Percentiles rank a stretch among this genome's conserved stretches.
Conservation (phyloP, 2,329 filamentous ascomycete genomes). For the Trichothecium sympodiale region DNA sequence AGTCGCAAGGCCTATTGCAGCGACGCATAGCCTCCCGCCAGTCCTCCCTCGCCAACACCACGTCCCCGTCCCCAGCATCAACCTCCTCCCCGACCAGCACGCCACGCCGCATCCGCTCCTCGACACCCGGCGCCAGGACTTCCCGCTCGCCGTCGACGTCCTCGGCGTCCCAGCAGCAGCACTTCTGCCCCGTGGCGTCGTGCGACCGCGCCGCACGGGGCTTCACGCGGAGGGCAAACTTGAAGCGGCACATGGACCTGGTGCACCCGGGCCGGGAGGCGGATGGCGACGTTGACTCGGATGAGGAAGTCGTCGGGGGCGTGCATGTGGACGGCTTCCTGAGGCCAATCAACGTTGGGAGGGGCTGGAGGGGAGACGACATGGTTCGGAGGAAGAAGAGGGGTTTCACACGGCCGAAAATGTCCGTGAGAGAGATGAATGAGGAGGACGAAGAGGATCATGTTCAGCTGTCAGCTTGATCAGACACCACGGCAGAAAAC, state of each 20-base stretch:
- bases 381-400: constrained; percentile 15
- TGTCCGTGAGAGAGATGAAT: too few relatives aligned
- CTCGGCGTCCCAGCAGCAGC: constrained; percentile 12
- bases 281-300: constrained; percentile 23
- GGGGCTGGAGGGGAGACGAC: constrained; percentile 35
- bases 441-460: too few relatives aligned
- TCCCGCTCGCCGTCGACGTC: constrained; percentile 12
- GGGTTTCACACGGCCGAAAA: constrained; percentile 7
- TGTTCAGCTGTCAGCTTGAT: constrained; percentile 1
- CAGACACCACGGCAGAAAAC: not conserved
- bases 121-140: constrained; percentile 7
- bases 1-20: constrained; percentile 11
- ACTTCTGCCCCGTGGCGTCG: constrained; percentile 24
- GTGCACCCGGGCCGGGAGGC: constrained; percentile 24
- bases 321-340: constrained; percentile 62
- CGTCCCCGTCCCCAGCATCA: constrained; percentile 9
- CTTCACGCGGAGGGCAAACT: constrained; percentile 23
- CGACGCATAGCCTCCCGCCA: constrained; percentile 19
- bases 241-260: constrained; percentile 24
- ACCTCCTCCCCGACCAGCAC: constrained; percentile 9
- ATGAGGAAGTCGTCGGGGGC: constrained; percentile 46
- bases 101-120: constrained; percentile 6
- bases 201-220: constrained; percentile 25
- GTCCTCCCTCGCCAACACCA: constrained; percentile 14
- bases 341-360: constrained; percentile 36